These are phyloP conservation scores for Penicillium sp. DNA, from an alignment of 2,329 filamentous ascomycete genomes.

Conservation along the genomic window DNA sequence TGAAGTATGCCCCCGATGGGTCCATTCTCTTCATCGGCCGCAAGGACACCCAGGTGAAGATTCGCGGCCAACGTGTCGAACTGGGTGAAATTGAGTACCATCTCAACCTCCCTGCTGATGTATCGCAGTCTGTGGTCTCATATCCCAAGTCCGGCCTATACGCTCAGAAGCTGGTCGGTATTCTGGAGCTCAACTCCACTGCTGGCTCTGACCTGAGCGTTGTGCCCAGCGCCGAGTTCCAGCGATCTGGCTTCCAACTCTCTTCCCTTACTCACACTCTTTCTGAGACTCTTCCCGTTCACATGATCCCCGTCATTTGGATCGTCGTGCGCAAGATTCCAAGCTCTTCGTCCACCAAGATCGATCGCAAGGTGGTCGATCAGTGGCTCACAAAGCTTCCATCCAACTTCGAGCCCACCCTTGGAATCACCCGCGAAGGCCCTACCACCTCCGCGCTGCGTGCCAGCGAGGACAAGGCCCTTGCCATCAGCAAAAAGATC, in stretches of 20 bases:
- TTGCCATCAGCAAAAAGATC: constrained; percentile 22
- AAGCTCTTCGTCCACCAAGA: constrained; percentile 17
- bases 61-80: constrained; percentile 34
- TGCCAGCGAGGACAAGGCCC: constrained; percentile 11
- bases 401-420: constrained; percentile 12
- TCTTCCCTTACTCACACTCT: constrained; percentile 2
- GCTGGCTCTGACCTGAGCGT: constrained; percentile 2
- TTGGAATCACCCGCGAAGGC: constrained; percentile 12
- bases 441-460: constrained; percentile 7
- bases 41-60: constrained; percentile 34
- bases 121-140: constrained; percentile 51
- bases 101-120: constrained; percentile 28
- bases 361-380: constrained; percentile 27
- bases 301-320: constrained; percentile 42
- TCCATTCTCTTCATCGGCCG: constrained; percentile 29
- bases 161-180: constrained; percentile 18
- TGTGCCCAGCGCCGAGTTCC: neutral
- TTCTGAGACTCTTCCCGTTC: constrained; percentile 38
- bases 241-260: constrained; percentile 9
- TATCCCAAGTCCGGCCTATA: constrained; percentile 18
- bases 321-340: constrained; percentile 40
- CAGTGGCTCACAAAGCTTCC: constrained; percentile 13
- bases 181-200: constrained; percentile 10
- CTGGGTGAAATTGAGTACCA: constrained; percentile 36
- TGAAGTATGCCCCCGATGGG: constrained; percentile 29